Conservation (phyloP, 495 filamentous ascomycete species). For the Astrothelium macrocarpum region DNA sequence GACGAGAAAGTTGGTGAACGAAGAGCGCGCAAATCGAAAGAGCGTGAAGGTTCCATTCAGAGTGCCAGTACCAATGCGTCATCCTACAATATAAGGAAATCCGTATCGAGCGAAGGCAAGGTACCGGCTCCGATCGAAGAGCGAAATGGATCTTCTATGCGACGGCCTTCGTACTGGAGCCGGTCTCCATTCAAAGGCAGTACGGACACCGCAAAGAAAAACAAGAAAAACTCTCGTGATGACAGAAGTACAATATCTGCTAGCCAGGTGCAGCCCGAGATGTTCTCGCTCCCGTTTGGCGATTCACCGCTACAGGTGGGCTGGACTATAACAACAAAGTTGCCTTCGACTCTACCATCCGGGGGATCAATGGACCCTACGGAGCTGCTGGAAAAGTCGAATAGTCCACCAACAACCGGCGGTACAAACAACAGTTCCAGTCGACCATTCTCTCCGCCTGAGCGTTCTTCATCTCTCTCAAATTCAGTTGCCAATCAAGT, state of each 20-base stretch:
- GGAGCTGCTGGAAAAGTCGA: not conserved
- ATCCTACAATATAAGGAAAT: not conserved
- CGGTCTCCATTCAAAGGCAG: not conserved
- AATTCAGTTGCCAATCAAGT: not conserved
- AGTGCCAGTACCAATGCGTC: not conserved
- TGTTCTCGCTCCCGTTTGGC: not conserved
- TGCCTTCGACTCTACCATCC: slow-evolving; percentile 2
- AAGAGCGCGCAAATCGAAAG: not conserved
- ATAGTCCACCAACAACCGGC: not conserved
- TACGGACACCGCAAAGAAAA: not conserved
- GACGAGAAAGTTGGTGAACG: slow-evolving; percentile 4
- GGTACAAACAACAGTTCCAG: not conserved
- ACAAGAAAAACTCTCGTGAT: not conserved
- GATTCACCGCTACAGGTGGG: not conserved
- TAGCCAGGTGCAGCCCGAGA: not conserved
- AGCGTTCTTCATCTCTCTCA: not conserved
- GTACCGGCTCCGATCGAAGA: not conserved
- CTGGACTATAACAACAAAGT: slow-evolving; percentile 4
- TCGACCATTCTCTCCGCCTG: not conserved
- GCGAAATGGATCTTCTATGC: not conserved
- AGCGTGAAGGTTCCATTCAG: not conserved
- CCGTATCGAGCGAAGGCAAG: not conserved
- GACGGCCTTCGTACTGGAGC: not conserved
- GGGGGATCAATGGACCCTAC: slow-evolving; percentile 3
- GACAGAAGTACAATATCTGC: not conserved